These are phyloP conservation scores for Mytilinidion resinicola DNA, from an alignment of 495 filamentous ascomycete species.

Conservation along the genomic window DNA sequence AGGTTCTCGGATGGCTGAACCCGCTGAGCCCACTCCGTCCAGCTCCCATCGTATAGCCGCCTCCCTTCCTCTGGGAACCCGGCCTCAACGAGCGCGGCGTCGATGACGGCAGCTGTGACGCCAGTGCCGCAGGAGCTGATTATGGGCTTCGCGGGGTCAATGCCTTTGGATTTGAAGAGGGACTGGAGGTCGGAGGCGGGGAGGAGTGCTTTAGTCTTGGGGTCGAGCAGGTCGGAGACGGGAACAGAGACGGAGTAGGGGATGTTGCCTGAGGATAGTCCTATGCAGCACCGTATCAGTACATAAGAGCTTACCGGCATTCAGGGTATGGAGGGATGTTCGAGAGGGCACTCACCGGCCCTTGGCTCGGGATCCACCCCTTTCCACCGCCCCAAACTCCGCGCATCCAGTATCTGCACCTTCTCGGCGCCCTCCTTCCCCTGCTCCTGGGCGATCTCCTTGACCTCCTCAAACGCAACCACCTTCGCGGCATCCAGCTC, in stretches of 20 bases:
- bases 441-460: constrained; percentile 63
- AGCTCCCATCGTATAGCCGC: constrained; percentile 90
- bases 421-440: constrained; percentile 73
- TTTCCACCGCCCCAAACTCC: constrained; percentile 69
- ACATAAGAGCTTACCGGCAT: too few relatives aligned
- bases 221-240: constrained; percentile 72
- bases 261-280: constrained; percentile 85
- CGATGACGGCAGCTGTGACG: constrained; percentile 88
- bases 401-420: constrained; percentile 85
- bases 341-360: constrained; percentile 38
- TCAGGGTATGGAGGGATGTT: too few relatives aligned
- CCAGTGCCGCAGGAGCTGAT: constrained; percentile 90
- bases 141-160: constrained; percentile 77
- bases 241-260: constrained; percentile 82
- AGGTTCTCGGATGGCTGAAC: constrained; percentile 54
- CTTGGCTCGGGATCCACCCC: constrained; percentile 84
- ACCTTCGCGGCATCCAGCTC: constrained; percentile 50
- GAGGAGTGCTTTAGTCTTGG: constrained; percentile 73
- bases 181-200: constrained; percentile 61
- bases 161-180: constrained; percentile 68
- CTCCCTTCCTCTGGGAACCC: constrained; percentile 58
- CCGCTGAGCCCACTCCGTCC: constrained; percentile 88
- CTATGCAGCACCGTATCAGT: constrained; percentile 5
- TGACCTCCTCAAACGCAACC: constrained; percentile 72
- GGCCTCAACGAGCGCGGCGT: constrained; percentile 76